phyloP scores from a whole-genome alignment of 2,329 filamentous ascomycete species.

The Fusarium begoniae region DNA sequence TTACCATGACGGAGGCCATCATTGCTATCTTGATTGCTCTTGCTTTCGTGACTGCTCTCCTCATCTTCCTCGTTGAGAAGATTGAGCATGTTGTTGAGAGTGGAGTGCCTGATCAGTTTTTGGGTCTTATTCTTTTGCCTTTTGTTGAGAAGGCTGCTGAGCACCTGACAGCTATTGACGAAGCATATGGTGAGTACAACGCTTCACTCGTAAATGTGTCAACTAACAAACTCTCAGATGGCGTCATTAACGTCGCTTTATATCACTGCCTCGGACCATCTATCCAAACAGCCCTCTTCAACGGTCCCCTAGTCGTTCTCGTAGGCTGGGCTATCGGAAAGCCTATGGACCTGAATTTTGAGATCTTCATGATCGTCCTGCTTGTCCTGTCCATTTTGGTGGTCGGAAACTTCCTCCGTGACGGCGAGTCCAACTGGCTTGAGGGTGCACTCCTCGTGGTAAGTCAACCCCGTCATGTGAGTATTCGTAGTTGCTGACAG shows the following conservation, averaged over 20 bases:
- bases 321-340: conserved; percentile 74
- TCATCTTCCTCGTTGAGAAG: conserved; percentile 72
- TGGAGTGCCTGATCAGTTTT: conserved; percentile 46
- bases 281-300: conserved; percentile 80
- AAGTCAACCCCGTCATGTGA: not conserved
- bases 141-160: conserved; percentile 77
- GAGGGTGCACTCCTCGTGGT: conserved; percentile 77
- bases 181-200: conserved; percentile 62
- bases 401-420: conserved; percentile 78
- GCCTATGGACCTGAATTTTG: conserved; percentile 76
- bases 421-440: conserved; percentile 79
- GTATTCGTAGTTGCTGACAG: not conserved
- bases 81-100: conserved; percentile 61
- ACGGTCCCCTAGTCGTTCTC: conserved; percentile 75
- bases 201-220: fast-evolving
- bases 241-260: conserved; percentile 74
- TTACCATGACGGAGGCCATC: conserved; percentile 71
- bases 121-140: conserved; percentile 70
- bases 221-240: conserved; percentile 43
- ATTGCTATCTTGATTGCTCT: conserved; percentile 67
- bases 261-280: conserved; percentile 78
- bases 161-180: conserved; percentile 74
- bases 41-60: conserved; percentile 69
- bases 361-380: conserved; percentile 78
- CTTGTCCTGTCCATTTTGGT: conserved; percentile 79